A percentile compares a stretch with the other conserved stretches of the same genome.
Conservation (phyloP, 139 green algal species). For the Monoraphidium neglectum region DNA sequence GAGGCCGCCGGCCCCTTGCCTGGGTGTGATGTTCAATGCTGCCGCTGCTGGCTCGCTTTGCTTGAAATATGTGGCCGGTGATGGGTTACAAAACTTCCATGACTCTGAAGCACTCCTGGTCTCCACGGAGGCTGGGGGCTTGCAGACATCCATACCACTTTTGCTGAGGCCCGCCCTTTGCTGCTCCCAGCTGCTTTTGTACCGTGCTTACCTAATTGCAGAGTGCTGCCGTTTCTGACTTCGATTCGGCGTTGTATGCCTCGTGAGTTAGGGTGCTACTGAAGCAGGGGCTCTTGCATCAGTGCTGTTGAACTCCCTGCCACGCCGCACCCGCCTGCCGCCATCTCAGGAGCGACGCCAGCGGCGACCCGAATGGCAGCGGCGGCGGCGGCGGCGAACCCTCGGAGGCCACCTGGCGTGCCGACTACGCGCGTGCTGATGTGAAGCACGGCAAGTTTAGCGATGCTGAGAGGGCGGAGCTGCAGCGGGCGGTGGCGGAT, state of each 20-base stretch:
- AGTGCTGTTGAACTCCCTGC: not conserved
- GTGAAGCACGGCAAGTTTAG: slow-evolving; percentile 66
- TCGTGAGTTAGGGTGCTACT: too few relatives aligned
- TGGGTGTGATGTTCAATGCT: too few relatives aligned
- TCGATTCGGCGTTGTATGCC: too few relatives aligned
- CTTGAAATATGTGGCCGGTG: too few relatives aligned
- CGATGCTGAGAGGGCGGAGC: slow-evolving; percentile 45
- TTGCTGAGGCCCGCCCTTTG: not conserved
- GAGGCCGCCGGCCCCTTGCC: too few relatives aligned
- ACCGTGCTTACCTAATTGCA: too few relatives aligned
- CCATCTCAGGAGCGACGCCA: not conserved
- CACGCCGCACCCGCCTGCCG: not conserved
- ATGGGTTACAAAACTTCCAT: slow-evolving; percentile 1
- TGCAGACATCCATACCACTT: not conserved
- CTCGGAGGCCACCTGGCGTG: slow-evolving; percentile 39
- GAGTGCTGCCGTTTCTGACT: too few relatives aligned
- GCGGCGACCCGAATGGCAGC: not conserved
- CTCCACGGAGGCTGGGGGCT: not conserved
- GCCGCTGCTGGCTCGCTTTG: too few relatives aligned
- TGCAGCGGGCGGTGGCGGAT: slow-evolving; percentile 38
- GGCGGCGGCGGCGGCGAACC: not conserved
- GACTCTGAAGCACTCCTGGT: not conserved
- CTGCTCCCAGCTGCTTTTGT: too few relatives aligned
- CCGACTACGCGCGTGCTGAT: slow-evolving; percentile 45
- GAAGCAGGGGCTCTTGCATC: too few relatives aligned